These are phyloP conservation scores for Prunus armeniaca DNA, from an alignment of 306 rosid species.

Conservation along the genomic window DNA sequence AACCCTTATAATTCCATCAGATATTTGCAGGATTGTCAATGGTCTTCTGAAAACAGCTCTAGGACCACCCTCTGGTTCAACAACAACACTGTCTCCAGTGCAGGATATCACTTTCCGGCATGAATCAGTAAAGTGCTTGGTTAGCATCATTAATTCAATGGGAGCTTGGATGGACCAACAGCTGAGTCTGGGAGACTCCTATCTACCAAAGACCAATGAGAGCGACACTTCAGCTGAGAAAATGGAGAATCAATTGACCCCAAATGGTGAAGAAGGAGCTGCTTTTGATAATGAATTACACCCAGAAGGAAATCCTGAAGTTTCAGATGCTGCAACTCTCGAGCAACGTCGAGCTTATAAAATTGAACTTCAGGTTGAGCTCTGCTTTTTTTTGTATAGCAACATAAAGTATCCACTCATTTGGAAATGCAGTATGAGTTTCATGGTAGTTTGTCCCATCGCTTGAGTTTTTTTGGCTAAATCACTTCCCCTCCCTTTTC, in stretches of 20 bases:
- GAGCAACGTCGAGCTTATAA: constrained; percentile 95
- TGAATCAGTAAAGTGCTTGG: constrained; percentile 96
- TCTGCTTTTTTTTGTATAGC: constrained; percentile 24
- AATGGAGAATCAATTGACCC: constrained; percentile 48
- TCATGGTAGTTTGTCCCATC: background rate
- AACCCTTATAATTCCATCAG: constrained; percentile 77
- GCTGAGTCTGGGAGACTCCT: constrained; percentile 60
- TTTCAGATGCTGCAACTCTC: constrained; percentile 82
- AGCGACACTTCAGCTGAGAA: constrained; percentile 54
- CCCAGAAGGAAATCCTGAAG: constrained; percentile 66
- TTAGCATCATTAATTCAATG: constrained; percentile 85
- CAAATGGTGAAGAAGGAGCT: constrained; percentile 76
- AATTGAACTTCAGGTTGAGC: constrained; percentile 87
- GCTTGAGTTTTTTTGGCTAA: background rate
- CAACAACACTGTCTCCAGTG: constrained; percentile 79
- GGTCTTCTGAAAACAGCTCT: constrained; percentile 98
- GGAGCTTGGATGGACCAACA: constrained; percentile 99
- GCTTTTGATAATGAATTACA: constrained; percentile 73
- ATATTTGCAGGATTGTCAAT: constrained; percentile 96
- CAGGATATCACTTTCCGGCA: constrained; percentile 94
- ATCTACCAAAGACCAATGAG: constrained; percentile 58
- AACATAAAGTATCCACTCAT: constrained; percentile 6
- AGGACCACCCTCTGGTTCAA: constrained; percentile 96
- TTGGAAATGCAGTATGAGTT: background rate
- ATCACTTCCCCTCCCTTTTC: constrained; percentile 3